Conservation (phyloP, 1,139 yeast genomes). For the Nakaseomyces bracarensis region DNA sequence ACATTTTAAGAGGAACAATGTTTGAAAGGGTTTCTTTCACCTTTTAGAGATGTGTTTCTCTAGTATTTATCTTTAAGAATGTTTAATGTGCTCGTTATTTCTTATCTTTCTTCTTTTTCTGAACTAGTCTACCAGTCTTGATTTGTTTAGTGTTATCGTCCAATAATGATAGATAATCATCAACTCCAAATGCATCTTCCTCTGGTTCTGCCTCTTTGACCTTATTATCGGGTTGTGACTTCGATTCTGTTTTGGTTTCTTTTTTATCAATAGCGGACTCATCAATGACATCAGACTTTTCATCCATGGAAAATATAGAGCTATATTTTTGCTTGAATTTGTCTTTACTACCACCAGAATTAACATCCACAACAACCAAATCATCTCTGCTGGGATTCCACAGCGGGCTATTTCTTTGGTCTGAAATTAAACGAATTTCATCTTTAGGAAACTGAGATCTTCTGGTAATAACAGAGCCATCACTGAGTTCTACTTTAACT, state of each 20-base stretch:
- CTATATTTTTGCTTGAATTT: conserved; percentile 70
- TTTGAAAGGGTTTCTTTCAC: no score
- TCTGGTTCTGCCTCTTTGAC: conserved; percentile 15
- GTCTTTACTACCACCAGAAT: conserved; percentile 77
- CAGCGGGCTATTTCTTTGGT: conserved; percentile 73
- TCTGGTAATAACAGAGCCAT: conserved; percentile 81
- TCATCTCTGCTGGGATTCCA: conserved; percentile 89
- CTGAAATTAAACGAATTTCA: conserved; percentile 77
- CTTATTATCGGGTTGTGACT: conserved; percentile 15
- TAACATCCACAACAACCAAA: conserved; percentile 64
- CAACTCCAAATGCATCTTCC: conserved; percentile 36
- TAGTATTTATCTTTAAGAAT: neutral
- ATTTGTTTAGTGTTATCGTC: conserved; percentile 57
- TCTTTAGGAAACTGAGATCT: conserved; percentile 83
- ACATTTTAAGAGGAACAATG: no score
- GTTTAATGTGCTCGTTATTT: conserved; percentile 6
- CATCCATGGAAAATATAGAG: conserved; percentile 41
- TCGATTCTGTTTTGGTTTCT: conserved; percentile 14
- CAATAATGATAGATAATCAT: conserved; percentile 53
- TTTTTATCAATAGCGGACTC: conserved; percentile 15
- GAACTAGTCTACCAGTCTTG: conserved; percentile 53
- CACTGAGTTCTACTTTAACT: conserved; percentile 77
- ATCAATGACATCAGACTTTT: conserved; percentile 14
- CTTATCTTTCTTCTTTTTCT: conserved; percentile 44
- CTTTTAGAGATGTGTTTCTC: no score